These are phyloP conservation scores for Fusarium graminum DNA, from an alignment of 2,329 filamentous ascomycete genomes.

Conservation along the genomic window DNA sequence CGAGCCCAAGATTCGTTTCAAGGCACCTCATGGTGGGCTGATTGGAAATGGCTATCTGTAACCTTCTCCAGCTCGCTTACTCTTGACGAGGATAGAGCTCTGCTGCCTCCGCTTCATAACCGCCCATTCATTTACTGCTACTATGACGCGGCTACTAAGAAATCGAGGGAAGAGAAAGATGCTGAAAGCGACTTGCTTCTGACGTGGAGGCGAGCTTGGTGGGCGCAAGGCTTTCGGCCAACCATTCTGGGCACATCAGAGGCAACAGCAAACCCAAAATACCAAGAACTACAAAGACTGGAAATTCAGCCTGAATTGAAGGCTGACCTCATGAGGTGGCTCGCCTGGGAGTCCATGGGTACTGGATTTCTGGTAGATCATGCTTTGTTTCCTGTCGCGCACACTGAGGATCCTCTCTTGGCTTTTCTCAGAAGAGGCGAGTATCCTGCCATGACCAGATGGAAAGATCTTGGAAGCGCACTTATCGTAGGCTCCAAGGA, in stretches of 20 bases:
- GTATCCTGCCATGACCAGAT: constrained; percentile 79
- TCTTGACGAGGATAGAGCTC: constrained; percentile 83
- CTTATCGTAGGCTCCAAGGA: constrained; percentile 78
- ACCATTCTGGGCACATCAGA: constrained; percentile 84
- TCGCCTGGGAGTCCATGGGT: constrained; percentile 94
- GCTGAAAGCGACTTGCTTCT: constrained; percentile 84
- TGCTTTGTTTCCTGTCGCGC: constrained; percentile 86
- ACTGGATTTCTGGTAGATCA: constrained; percentile 84
- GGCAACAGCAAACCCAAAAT: constrained; percentile 85
- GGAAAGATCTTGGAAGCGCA: constrained; percentile 77
- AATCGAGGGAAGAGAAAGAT: constrained; percentile 73
- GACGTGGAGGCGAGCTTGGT: constrained; percentile 94
- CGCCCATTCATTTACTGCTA: constrained; percentile 90
- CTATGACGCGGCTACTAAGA: constrained; percentile 77
- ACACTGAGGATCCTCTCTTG: constrained; percentile 78
- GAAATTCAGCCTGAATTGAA: constrained; percentile 73
- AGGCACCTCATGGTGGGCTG: constrained; percentile 85
- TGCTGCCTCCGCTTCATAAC: constrained; percentile 80
- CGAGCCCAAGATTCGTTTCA: constrained; percentile 84
- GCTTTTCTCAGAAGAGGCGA: constrained; percentile 80
- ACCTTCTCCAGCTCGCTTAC: constrained; percentile 87
- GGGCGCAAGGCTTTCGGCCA: constrained; percentile 91
- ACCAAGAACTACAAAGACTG: constrained; percentile 74
- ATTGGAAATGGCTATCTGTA: constrained; percentile 87
- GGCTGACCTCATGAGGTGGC: constrained; percentile 82